Percentiles rank a stretch among this genome's conserved stretches.
Evolutionary conservation across 2,329 filamentous ascomycete genomes (phyloP).

Genomic region (Hawksworthiomyces lignivorus): DNA sequence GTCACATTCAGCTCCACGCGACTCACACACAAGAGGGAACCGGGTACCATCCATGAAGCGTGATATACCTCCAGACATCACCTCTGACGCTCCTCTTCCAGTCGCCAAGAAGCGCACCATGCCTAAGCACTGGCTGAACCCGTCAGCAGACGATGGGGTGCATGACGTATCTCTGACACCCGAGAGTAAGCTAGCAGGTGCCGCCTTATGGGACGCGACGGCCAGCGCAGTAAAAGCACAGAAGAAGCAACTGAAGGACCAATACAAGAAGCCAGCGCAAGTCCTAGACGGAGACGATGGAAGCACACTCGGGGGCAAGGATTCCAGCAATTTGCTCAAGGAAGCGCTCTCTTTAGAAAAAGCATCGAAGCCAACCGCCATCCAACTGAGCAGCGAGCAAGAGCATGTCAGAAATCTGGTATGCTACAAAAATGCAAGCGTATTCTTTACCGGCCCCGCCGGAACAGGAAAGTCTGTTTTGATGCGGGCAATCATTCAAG

Average conservation of each 20-base stretch:
- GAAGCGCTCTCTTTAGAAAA: conserved; percentile 13
- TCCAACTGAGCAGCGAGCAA: conserved; percentile 82
- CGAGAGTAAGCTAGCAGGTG: conserved; percentile 26
- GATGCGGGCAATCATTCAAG: conserved; percentile 81
- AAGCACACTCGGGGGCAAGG: conserved; percentile 13
- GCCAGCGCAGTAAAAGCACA: conserved; percentile 69
- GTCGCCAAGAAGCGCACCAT: conserved; percentile 56
- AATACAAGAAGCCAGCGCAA: conserved; percentile 38
- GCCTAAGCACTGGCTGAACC: conserved; percentile 40
- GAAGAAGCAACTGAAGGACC: conserved; percentile 65
- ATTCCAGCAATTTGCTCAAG: background rate
- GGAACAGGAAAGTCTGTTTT: conserved; percentile 96
- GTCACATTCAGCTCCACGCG: conserved; percentile 31
- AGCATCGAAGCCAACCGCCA: conserved; percentile 37
- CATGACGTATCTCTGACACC: no score
- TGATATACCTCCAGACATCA: no score
- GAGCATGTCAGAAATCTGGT: conserved; percentile 76
- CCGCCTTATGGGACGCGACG: conserved; percentile 61
- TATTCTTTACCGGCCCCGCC: conserved; percentile 96
- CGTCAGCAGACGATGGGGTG: conserved; percentile 28
- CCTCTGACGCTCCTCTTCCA: conserved; percentile 24
- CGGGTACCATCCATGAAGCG: conserved; percentile 32
- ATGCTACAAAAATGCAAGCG: conserved; percentile 70
- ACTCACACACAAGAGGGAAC: background rate
- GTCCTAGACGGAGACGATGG: conserved; percentile 31